Conservation (phyloP, 345 rosid species). For the Linum trigynum region DNA sequence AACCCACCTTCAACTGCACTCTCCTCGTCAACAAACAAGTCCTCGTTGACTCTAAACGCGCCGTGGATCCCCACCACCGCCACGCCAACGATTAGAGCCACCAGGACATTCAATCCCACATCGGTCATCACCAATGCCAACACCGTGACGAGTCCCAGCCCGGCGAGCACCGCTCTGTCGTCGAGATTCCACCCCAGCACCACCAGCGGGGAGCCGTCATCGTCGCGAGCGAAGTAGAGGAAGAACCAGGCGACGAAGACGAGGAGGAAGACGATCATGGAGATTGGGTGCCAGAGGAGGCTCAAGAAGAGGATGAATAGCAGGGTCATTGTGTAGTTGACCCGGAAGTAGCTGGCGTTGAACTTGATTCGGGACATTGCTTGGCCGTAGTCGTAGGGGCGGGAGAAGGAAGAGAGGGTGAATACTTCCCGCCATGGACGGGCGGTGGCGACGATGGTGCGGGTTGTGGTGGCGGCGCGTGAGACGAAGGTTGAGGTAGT, state of each 20-base stretch:
- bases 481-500: constrained; percentile 32
- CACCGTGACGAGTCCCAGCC: constrained; percentile 48
- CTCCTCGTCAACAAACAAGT: constrained; percentile 68
- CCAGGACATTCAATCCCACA: constrained; percentile 66
- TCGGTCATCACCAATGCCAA: constrained; percentile 63
- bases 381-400: constrained; percentile 45
- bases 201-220: constrained; percentile 50
- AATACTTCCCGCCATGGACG: constrained; percentile 81
- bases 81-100: constrained; percentile 48
- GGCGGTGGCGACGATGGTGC: constrained; percentile 39
- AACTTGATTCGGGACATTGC: constrained; percentile 45
- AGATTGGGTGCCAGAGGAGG: constrained; percentile 69
- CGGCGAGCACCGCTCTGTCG: constrained; percentile 43
- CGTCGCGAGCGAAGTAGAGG: constrained; percentile 64
- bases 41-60: constrained; percentile 48
- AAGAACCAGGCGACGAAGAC: constrained; percentile 65
- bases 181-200: constrained; percentile 38
- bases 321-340: constrained; percentile 52
- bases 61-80: constrained; percentile 55
- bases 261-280: constrained; percentile 56
- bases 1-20: constrained; percentile 23
- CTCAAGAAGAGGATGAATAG: constrained; percentile 56
- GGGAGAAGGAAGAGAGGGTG: constrained; percentile 34
- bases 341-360: constrained; percentile 59
- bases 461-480: constrained; percentile 41